Percentiles rank a stretch among this genome's conserved stretches.
Evolutionary conservation across 768 basidiomycete genomes (phyloP).

Genomic region (Calvatia gigantea): DNA sequence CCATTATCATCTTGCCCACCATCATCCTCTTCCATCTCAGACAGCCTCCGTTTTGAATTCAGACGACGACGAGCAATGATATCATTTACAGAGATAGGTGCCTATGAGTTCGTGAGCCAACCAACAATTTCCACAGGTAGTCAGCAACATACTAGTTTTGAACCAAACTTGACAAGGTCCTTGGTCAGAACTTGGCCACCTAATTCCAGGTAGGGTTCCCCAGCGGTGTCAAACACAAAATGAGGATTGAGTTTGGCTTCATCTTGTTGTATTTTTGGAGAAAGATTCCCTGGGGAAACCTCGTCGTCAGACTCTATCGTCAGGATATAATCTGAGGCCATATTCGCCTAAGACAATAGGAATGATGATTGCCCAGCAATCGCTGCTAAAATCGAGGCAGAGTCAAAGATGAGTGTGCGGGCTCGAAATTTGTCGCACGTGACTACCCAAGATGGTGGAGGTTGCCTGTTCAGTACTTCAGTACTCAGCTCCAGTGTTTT

Average conservation of each 20-base stretch:
- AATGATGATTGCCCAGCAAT: background rate
- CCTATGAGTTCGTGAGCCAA: constrained; percentile 31
- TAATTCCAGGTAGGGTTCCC: constrained; percentile 63
- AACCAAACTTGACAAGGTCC: constrained; percentile 60
- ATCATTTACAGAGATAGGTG: constrained; percentile 86
- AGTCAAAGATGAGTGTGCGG: background rate
- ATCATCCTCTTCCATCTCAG: constrained; percentile 28
- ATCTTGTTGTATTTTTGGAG: constrained; percentile 33
- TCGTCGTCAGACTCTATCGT: constrained; percentile 83
- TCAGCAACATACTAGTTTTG: constrained; percentile 51
- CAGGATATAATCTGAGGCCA: constrained; percentile 69
- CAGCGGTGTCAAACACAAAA: constrained; percentile 77
- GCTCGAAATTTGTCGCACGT: constrained; percentile 12
- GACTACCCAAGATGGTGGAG: background rate
- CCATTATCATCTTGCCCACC: constrained; percentile 26
- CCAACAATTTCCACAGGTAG: constrained; percentile 6
- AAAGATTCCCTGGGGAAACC: constrained; percentile 27
- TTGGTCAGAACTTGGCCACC: constrained; percentile 37
- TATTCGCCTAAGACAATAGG: background rate
- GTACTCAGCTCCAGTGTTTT: too few relatives aligned
- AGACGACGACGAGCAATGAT: constrained; percentile 77
- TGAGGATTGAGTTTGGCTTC: constrained; percentile 72
- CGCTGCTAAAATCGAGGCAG: too few relatives aligned
- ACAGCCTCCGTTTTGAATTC: constrained; percentile 63
- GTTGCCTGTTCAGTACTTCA: background rate